Conservation (phyloP, 352 stramenopile genomes). For the Globisporangium lucens region DNA sequence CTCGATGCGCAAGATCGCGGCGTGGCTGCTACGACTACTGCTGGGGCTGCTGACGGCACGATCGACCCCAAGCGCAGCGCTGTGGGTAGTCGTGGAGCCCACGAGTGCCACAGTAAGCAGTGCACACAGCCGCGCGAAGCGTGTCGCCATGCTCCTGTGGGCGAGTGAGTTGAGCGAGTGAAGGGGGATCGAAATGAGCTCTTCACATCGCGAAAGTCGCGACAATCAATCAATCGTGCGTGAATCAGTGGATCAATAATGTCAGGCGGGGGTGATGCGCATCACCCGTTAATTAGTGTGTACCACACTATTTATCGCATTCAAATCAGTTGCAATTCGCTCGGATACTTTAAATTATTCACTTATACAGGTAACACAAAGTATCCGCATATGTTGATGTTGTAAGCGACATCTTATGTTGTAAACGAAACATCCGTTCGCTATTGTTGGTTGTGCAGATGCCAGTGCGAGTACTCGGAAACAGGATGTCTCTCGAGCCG, state of each 20-base stretch:
- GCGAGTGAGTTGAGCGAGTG: too few species aligned
- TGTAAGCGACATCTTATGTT: neutral
- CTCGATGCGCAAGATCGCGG: neutral
- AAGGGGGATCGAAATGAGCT: neutral
- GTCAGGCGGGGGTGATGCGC: neutral
- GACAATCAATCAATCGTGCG: neutral
- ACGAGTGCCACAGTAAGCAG: neutral
- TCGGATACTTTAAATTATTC: too few species aligned
- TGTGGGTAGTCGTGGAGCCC: neutral
- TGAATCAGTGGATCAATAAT: neutral
- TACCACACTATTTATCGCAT: neutral
- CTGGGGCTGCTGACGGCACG: neutral
- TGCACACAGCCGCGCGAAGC: neutral
- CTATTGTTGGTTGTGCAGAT: neutral
- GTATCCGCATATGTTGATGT: neutral
- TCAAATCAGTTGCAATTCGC: neutral
- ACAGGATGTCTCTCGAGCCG: neutral
- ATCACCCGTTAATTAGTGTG: neutral
- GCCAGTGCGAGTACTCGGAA: neutral
- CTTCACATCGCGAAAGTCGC: neutral
- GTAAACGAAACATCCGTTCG: neutral
- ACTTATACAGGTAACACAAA: too few species aligned
- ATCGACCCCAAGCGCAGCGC: neutral
- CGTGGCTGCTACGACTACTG: neutral
- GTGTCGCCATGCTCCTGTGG: neutral